phyloP scores from a whole-genome alignment of 306 rosid species.

The Comarum palustre region DNA sequence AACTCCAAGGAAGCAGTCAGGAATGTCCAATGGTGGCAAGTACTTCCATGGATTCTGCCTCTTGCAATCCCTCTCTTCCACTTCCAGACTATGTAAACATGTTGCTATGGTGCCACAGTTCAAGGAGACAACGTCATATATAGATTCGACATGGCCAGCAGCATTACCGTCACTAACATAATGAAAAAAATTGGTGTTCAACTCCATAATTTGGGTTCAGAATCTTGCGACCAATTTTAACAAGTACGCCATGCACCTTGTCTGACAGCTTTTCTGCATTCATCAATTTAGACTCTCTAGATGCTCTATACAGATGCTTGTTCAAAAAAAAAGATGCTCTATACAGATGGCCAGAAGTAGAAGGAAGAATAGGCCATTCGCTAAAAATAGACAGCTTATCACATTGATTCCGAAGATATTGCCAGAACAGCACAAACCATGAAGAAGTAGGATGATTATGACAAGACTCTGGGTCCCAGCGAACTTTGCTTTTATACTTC shows the following conservation, averaged over 20 bases:
- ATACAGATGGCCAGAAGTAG: conserved; percentile 68
- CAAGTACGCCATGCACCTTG: conserved; percentile 52
- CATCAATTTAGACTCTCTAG: conserved; percentile 63
- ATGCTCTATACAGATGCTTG: conserved; percentile 65
- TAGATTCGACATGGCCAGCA: conserved; percentile 63
- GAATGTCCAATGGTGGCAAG: conserved; percentile 72
- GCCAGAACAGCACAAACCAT: conserved; percentile 82
- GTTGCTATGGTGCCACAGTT: conserved; percentile 41
- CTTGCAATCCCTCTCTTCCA: conserved; percentile 69
- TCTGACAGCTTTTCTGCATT: conserved; percentile 59
- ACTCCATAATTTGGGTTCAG: conserved; percentile 55
- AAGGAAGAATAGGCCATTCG: conserved; percentile 96
- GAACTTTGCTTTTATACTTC: conserved; percentile 74
- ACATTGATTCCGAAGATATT: conserved; percentile 57
- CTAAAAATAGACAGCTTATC: conserved; percentile 54
- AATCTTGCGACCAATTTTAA: conserved; percentile 75
- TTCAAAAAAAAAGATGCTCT: no score
- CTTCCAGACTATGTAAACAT: conserved; percentile 54
- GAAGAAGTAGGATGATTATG: conserved; percentile 66
- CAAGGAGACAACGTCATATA: conserved; percentile 49
- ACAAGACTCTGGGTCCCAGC: conserved; percentile 70
- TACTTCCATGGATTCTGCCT: conserved; percentile 68
- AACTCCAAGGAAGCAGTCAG: conserved; percentile 64
- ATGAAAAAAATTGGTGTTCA: conserved; percentile 65
- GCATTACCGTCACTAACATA: conserved; percentile 69